Conservation (phyloP, 129 eudicot genomes). For the Pittosporum tobira region DNA sequence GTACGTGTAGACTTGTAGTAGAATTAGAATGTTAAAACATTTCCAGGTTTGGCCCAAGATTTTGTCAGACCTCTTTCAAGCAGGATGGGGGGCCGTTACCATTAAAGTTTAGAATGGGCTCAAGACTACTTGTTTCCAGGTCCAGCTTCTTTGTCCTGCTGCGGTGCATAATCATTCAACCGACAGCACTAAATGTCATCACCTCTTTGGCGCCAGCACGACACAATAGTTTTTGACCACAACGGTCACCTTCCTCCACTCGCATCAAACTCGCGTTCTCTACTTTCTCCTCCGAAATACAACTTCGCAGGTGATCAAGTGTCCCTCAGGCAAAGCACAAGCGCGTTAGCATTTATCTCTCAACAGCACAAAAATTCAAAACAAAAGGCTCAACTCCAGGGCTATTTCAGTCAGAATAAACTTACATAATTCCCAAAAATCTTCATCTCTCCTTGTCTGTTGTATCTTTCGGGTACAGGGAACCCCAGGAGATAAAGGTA, state of each 20-base stretch:
- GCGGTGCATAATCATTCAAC: conserved; percentile 24
- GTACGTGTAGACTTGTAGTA: neutral
- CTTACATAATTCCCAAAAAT: conserved; percentile 22
- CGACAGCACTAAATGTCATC: conserved; percentile 25
- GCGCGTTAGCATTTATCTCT: neutral
- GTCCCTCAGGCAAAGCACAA: neutral
- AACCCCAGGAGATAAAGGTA: conserved; percentile 37
- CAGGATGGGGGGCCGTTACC: neutral
- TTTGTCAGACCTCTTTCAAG: neutral
- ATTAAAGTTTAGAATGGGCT: neutral
- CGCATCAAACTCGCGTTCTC: neutral
- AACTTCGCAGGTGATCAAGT: neutral
- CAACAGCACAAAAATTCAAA: neutral
- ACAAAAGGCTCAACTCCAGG: neutral
- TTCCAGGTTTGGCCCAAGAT: neutral
- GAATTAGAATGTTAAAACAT: conserved; percentile 1
- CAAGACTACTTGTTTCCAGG: too few species aligned
- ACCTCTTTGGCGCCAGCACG: neutral
- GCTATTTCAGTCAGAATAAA: neutral
- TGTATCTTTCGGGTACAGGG: conserved; percentile 22
- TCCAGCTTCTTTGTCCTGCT: conserved; percentile 3
- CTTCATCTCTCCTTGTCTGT: conserved; percentile 6
- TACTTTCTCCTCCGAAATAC: neutral
- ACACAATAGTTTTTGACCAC: neutral
- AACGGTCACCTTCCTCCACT: neutral